Evolutionary conservation across 2,329 filamentous ascomycete species (phyloP).

Genomic region (Periconia sp.): DNA sequence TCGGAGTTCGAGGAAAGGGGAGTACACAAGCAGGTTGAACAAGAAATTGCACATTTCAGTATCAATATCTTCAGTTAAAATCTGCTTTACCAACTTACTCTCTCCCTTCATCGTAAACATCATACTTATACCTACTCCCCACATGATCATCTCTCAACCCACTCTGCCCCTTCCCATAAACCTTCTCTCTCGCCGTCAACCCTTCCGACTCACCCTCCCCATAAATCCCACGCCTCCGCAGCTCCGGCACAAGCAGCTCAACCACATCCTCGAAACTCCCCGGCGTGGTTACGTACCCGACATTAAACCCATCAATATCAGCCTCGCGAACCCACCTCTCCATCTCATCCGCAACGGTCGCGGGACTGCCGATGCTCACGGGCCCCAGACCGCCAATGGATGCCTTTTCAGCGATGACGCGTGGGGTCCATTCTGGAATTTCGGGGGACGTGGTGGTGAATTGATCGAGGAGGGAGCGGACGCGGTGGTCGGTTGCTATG

Average conservation of each 20-base stretch:
- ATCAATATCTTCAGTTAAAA: too few relatives aligned
- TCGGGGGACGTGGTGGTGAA: constrained; percentile 60
- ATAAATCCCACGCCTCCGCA: constrained; percentile 33
- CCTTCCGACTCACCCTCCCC: constrained; percentile 17
- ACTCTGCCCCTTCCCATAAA: constrained; percentile 63
- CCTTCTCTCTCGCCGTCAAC: constrained; percentile 54
- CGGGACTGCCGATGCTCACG: constrained; percentile 64
- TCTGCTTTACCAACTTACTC: not conserved
- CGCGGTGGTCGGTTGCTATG: constrained; percentile 62
- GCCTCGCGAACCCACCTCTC: constrained; percentile 69
- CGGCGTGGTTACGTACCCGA: constrained; percentile 60
- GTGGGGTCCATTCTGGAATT: constrained; percentile 71
- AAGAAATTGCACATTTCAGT: too few relatives aligned
- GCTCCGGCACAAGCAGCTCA: constrained; percentile 65
- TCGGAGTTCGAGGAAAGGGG: too few relatives aligned
- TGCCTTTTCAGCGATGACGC: constrained; percentile 68
- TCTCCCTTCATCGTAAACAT: constrained; percentile 58
- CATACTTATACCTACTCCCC: constrained; percentile 63
- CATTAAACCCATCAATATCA: constrained; percentile 75
- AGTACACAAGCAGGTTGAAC: too few relatives aligned
- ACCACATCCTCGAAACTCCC: constrained; percentile 69
- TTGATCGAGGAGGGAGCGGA: constrained; percentile 59
- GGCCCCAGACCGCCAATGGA: constrained; percentile 69
- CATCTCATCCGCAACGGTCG: constrained; percentile 67
- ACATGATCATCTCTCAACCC: constrained; percentile 60